Evolutionary conservation across 441 rosid genomes (phyloP).

Genomic region (Adansonia madagascariensis): DNA sequence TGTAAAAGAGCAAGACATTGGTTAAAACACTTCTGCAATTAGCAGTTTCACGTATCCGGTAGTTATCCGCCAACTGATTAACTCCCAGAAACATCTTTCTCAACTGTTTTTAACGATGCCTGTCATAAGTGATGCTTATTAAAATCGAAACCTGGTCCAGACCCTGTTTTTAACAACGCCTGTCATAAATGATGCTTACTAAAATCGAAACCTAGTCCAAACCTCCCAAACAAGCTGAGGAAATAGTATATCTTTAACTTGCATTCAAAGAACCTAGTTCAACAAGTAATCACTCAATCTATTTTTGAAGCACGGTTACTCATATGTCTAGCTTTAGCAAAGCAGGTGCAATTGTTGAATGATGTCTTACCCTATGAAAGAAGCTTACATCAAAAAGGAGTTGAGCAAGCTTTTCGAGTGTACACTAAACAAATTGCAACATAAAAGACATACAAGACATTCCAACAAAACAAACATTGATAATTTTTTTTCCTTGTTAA

Average conservation of each 20-base stretch:
- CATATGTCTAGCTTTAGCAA: not conserved
- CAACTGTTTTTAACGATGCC: not conserved
- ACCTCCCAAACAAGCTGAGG: not conserved
- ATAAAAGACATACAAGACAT: not conserved
- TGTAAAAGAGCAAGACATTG: not conserved
- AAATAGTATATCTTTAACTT: not conserved
- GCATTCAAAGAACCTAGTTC: not conserved
- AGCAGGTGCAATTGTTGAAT: not conserved
- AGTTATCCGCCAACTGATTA: not conserved
- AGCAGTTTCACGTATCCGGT: not conserved
- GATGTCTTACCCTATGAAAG: not conserved
- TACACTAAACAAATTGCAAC: not conserved
- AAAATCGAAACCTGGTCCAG: not conserved
- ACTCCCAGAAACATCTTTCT: not conserved
- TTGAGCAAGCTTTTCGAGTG: not conserved
- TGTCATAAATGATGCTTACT: not conserved
- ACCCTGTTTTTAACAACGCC: not conserved
- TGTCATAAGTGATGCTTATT: not conserved
- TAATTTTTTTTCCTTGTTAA: not conserved
- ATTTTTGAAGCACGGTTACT: not conserved
- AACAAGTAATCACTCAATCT: not conserved
- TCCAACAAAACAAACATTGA: not conserved
- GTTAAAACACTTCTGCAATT: too few relatives aligned
- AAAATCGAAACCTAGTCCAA: not conserved
- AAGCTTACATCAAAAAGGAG: not conserved